Percentiles rank a stretch among this genome's conserved stretches.
Evolutionary conservation across 768 basidiomycete species (phyloP).

Genomic region (Lactarius trivialis): DNA sequence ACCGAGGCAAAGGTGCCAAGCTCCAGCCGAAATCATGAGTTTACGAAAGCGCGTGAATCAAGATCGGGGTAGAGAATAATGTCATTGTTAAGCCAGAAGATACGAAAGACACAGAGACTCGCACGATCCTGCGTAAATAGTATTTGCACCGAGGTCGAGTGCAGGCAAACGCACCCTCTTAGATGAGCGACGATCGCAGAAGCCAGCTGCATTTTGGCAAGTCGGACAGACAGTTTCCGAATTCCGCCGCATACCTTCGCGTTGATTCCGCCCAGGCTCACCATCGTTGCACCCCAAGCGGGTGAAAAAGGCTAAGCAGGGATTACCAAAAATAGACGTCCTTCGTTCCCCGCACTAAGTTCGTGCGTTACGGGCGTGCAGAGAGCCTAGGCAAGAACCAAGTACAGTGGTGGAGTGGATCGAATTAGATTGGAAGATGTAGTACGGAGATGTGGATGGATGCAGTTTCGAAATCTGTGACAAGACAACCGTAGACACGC

Average conservation of each 20-base stretch:
- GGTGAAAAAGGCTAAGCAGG: background rate
- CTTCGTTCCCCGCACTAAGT: background rate
- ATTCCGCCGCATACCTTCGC: background rate
- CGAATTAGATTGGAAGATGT: background rate
- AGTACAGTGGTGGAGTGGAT: background rate
- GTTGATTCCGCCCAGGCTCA: background rate
- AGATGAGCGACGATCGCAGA: background rate
- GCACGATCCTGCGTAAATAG: background rate
- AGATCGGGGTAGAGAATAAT: background rate
- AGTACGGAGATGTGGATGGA: constrained; percentile 17
- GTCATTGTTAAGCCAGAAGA: background rate
- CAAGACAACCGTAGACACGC: background rate
- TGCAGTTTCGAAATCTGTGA: background rate
- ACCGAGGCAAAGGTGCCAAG: background rate
- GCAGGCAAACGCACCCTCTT: background rate
- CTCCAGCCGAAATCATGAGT: background rate
- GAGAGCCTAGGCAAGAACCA: background rate
- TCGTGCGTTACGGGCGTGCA: background rate
- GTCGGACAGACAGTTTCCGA: background rate
- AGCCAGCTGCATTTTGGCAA: background rate
- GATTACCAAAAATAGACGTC: background rate
- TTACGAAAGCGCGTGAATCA: background rate
- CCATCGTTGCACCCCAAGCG: background rate
- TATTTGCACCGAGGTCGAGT: background rate
- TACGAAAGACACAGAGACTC: background rate